Base-by-base conservation (phyloP, 2,329 filamentous ascomycete genomes). In the Aspergillus niger region DNA sequence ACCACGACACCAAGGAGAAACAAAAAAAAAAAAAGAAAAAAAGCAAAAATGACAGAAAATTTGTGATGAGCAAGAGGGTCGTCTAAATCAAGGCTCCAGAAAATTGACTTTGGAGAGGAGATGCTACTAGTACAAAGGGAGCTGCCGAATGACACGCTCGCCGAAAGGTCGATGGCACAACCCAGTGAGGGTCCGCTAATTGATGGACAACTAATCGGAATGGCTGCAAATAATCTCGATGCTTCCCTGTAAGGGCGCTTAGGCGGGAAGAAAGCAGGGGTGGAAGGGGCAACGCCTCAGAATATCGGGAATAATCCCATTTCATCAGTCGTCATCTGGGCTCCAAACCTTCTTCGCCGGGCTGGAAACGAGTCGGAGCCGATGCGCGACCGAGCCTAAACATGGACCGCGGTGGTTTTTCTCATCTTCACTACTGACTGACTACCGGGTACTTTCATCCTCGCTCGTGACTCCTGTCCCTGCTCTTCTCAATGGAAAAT, bases 301-400 rank as follows among this genome's bases (percentile, higher is more conserved):
- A 44, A 44, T 11, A 22, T 44, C 20, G 22, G 20, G 10, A 24
- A 20, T 24, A 36, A 36, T 5, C 10, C 41, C 20, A 13, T 44
- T 10, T 36, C 41, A 24, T 36, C 41, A 24, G 41, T 44, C 41
- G 41, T 44, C 41, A 44, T 44, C 41, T 20, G 20, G 22, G 41
- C 20, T 24, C 41, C 41, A 24, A 22, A 13, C 32, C 28, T 51
- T 41, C 51, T 53, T 10, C 51, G 39, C 51, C 20, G 51, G 51
- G 22, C 51, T 43, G 38, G n/a, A 55, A 36, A 26, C 17, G 38
- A 28, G 52, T 55, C 53, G 53, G 53, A 47, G 39, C 53, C 53
- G 53, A 55, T 55, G 53, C 38, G 38, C 53, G 53, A 55, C 53
- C 53, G 53, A 55, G 47, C 10, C 47, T 50, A 50, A 50, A 7